Conservation (phyloP, 1,284 basidiomycete species). For the Melampsora americana region DNA sequence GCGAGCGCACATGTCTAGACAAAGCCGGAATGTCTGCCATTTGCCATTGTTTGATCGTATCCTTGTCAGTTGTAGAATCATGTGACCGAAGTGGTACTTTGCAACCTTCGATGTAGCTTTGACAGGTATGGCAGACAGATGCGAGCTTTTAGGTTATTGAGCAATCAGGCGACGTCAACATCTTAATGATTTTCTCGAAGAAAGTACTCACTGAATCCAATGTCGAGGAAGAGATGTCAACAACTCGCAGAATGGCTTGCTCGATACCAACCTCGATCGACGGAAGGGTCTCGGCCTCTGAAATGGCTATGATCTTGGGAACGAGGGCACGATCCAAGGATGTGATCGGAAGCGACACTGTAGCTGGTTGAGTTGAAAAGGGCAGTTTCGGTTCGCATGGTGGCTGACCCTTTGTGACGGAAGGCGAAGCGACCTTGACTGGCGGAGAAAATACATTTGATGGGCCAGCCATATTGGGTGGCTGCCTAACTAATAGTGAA, state of each 20-base stretch:
- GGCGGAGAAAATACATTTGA: neutral
- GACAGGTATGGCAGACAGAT: conserved; percentile 22
- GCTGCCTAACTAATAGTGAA: no score
- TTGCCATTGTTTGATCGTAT: conserved; percentile 19
- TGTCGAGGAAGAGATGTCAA: conserved; percentile 22
- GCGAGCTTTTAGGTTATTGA: conserved; percentile 18
- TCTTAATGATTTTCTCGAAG: neutral
- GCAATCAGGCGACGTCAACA: neutral
- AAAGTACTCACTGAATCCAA: conserved; percentile 25
- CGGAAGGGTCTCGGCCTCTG: conserved; percentile 10
- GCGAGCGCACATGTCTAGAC: conserved; percentile 6
- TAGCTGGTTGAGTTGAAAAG: conserved; percentile 22
- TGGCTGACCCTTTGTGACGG: neutral
- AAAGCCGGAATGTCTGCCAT: conserved; percentile 30
- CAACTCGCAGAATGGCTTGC: conserved; percentile 16
- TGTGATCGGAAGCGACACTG: conserved; percentile 16
- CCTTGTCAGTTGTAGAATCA: neutral
- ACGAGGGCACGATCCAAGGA: conserved; percentile 10
- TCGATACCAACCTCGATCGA: neutral
- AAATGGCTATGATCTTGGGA: conserved; percentile 23
- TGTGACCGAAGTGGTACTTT: neutral
- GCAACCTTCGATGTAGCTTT: conserved; percentile 24
- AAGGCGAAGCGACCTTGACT: neutral
- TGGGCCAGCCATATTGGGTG: no score
- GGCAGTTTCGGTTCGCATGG: neutral